Conservation (phyloP, 345 rosid genomes). For the Murraya koenigii region DNA sequence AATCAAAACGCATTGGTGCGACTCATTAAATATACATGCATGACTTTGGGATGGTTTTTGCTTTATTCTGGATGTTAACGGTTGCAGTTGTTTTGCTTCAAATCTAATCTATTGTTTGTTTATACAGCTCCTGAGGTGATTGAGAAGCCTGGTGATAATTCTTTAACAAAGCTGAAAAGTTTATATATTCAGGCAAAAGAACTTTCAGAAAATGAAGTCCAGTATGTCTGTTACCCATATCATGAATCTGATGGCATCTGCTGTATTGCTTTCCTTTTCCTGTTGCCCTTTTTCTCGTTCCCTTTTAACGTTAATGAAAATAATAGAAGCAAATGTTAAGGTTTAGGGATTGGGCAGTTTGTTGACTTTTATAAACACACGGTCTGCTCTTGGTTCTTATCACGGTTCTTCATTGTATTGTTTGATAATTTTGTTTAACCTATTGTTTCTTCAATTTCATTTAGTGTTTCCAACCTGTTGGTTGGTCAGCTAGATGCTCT, state of each 20-base stretch:
- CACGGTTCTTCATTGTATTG: background rate
- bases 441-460: conserved; percentile 15
- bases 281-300: background rate
- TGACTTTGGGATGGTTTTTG: background rate
- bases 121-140: conserved; percentile 86
- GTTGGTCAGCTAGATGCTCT: conserved; percentile 66
- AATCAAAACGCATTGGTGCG: background rate
- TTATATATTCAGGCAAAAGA: conserved; percentile 74
- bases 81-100: conserved; percentile 7
- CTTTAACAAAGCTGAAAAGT: conserved; percentile 54
- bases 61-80: background rate
- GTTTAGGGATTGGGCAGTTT: background rate
- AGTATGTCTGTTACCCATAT: conserved; percentile 36
- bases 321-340: background rate
- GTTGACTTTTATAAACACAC: background rate
- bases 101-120: conserved; percentile 19
- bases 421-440: background rate
- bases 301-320: background rate
- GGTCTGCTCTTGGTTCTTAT: background rate
- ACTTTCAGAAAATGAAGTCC: conserved; percentile 81
- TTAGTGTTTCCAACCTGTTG: conserved; percentile 56
- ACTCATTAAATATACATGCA: background rate
- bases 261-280: background rate
- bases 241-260: background rate
- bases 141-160: conserved; percentile 85